Conservation (phyloP, 805 yeast genomes). For the Lipomyces anomalus region DNA sequence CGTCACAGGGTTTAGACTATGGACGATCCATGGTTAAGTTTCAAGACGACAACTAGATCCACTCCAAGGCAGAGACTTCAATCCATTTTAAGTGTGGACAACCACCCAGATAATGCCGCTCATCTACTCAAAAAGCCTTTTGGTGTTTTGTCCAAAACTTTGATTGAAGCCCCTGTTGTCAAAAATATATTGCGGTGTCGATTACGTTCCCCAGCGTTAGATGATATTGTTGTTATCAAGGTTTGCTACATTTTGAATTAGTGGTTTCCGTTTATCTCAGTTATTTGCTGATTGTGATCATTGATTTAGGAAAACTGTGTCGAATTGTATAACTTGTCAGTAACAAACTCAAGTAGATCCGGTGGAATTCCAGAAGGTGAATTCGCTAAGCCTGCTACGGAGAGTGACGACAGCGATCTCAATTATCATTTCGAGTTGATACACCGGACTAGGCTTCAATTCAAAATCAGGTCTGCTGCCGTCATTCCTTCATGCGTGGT, state of each 20-base stretch:
- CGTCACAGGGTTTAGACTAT: too few relatives aligned
- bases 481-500: not conserved
- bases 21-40: too few relatives aligned
- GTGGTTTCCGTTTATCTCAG: not conserved
- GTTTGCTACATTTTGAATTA: not conserved
- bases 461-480: not conserved
- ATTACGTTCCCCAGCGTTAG: not conserved
- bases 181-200: not conserved
- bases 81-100: too few relatives aligned
- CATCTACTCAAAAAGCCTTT: too few relatives aligned
- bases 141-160: not conserved
- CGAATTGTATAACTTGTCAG: constrained; percentile 8
- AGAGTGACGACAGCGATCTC: too few relatives aligned
- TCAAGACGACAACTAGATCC: too few relatives aligned
- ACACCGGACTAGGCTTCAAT: not conserved
- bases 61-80: too few relatives aligned
- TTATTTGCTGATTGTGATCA: not conserved
- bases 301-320: constrained; percentile 14
- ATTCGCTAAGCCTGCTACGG: too few relatives aligned
- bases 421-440: not conserved
- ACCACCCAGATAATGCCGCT: too few relatives aligned
- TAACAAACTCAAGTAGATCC: too few relatives aligned
- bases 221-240: constrained; percentile 4
- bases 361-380: too few relatives aligned
- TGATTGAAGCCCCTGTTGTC: not conserved